Conservation (phyloP, 257 asterid genomes). For the Jacaranda mimosifolia region DNA sequence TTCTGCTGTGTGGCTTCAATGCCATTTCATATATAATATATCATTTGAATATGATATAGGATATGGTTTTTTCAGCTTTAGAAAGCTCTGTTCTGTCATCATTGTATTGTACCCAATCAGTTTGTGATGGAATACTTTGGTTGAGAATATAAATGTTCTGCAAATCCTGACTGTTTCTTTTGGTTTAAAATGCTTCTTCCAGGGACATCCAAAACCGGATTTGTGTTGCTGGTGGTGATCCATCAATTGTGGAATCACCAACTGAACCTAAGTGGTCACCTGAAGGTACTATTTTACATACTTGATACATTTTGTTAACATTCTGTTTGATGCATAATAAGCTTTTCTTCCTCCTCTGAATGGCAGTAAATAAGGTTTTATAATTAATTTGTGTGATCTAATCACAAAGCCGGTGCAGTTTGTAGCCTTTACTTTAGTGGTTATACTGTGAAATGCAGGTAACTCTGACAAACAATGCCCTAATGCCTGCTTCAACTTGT, state of each 20-base stretch:
- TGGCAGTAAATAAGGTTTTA: not conserved
- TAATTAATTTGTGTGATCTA: no score
- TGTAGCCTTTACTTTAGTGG: no score
- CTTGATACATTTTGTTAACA: slow-evolving; percentile 8
- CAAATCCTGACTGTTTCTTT: slow-evolving; percentile 6
- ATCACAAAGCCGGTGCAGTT: no score
- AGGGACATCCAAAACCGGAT: slow-evolving; percentile 70
- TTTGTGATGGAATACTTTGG: no score
- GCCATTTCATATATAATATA: no score
- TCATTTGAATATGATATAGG: no score
- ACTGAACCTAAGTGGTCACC: slow-evolving; percentile 98
- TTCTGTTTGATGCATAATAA: slow-evolving; percentile 24
- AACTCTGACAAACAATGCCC: not conserved
- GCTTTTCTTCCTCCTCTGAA: slow-evolving; percentile 18
- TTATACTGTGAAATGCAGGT: no score
- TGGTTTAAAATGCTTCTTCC: slow-evolving; percentile 29
- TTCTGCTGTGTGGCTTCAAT: no score
- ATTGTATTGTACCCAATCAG: no score
- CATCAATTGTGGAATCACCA: slow-evolving; percentile 80
- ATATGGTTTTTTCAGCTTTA: no score
- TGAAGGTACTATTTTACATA: slow-evolving; percentile 63
- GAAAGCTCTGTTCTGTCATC: no score
- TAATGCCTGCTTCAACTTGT: not conserved
- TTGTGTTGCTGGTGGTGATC: slow-evolving; percentile 96
- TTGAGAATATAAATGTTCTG: not conserved